Conservation (phyloP, 73 alveolate species). For the Tetrahymena elliotti region DNA sequence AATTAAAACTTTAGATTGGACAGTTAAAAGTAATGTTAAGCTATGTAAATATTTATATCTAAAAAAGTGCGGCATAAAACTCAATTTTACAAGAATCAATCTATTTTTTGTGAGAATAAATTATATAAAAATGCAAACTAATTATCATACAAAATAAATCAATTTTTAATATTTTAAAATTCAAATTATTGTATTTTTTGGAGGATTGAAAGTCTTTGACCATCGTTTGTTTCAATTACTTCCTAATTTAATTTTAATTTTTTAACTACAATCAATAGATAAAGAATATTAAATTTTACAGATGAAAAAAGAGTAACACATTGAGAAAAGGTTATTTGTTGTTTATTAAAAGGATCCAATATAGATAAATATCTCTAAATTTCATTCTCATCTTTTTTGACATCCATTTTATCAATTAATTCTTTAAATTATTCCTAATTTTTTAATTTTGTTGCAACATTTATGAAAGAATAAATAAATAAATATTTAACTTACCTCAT, state of each 20-base stretch:
- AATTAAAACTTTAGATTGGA: not conserved
- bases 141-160: not conserved
- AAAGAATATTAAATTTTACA: conserved; percentile 2
- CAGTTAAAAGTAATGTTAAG: not conserved
- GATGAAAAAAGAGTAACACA: conserved; percentile 86
- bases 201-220: not conserved
- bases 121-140: not conserved
- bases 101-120: not conserved
- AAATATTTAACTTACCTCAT: too few species aligned
- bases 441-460: too few species aligned
- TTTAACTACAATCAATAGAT: not conserved
- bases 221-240: not conserved
- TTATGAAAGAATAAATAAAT: not conserved
- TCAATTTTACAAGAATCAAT: not conserved
- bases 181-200: not conserved
- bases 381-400: conserved; percentile 69
- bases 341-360: conserved; percentile 91
- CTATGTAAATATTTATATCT: not conserved
- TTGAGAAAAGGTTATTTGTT: conserved; percentile 91
- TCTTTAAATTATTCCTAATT: conserved; percentile 71
- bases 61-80: not conserved
- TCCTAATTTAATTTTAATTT: not conserved
- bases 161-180: not conserved
- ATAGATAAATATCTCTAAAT: conserved; percentile 68
- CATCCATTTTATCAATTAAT: conserved; percentile 61